Percentiles rank a stretch among this genome's conserved stretches.
Evolutionary conservation across 2,329 filamentous ascomycete genomes (phyloP).

Genomic region (Cladophialophora immunda): DNA sequence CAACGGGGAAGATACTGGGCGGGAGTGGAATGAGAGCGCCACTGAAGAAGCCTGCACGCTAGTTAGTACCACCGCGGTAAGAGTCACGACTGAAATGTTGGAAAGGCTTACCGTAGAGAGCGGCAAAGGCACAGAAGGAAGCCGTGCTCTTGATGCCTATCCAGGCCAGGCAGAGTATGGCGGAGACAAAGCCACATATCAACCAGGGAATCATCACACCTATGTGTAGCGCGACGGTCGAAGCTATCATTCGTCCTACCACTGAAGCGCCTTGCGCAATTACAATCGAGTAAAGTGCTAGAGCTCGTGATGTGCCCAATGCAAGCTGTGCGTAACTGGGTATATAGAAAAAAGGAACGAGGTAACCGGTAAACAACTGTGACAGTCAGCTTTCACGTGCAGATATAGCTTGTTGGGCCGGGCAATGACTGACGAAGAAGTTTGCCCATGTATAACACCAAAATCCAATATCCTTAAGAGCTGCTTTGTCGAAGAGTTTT

Average conservation of each 20-base stretch:
- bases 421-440: constrained; percentile 41
- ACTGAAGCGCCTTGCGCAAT: constrained; percentile 67
- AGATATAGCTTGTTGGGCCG: neutral
- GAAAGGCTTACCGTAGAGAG: constrained; percentile 59
- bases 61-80: neutral
- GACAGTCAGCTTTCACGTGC: constrained; percentile 2
- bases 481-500: constrained; percentile 55
- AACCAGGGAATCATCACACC: constrained; percentile 67
- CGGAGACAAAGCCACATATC: constrained; percentile 51
- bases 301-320: constrained; percentile 46
- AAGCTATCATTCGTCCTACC: constrained; percentile 63
- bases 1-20: constrained; percentile 63
- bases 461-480: constrained; percentile 57
- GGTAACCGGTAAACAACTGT: constrained; percentile 54
- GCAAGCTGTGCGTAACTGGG: constrained; percentile 46
- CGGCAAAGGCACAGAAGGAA: constrained; percentile 66
- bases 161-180: constrained; percentile 60
- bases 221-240: constrained; percentile 61
- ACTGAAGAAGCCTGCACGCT: constrained; percentile 58
- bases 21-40: constrained; percentile 70
- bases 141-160: constrained; percentile 58
- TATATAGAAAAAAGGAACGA: constrained; percentile 57
- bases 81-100: neutral
- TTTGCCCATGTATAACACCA: constrained; percentile 48
- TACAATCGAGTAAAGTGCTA: constrained; percentile 66